A percentile compares a stretch with the other conserved stretches of the same genome.
These are phyloP conservation scores for Ceratocystis destructans DNA, from an alignment of 2,329 filamentous ascomycete species.

Conservation along the genomic window DNA sequence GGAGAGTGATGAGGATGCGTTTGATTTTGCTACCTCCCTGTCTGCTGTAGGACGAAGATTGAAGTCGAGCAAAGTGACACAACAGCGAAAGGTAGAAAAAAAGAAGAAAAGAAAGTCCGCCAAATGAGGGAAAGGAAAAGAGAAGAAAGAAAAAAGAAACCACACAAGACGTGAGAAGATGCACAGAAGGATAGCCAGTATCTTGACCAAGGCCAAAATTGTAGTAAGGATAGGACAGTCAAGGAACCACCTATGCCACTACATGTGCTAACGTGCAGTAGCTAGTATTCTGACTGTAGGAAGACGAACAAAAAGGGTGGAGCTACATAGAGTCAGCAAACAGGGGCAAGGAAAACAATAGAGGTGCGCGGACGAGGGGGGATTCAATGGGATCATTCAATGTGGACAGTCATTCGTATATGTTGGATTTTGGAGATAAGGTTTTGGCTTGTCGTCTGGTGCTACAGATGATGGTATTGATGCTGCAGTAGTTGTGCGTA, in stretches of 20 bases:
- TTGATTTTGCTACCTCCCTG: background rate
- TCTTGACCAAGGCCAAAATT: background rate
- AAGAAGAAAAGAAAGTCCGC: background rate
- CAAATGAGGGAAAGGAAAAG: background rate
- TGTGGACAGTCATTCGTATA: background rate
- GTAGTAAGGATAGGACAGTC: background rate
- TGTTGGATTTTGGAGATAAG: background rate
- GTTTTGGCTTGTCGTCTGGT: background rate
- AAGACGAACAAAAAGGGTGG: background rate
- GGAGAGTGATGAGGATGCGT: background rate
- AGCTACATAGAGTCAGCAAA: background rate
- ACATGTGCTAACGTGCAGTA: background rate
- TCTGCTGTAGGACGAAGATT: background rate
- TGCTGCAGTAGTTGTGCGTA: background rate
- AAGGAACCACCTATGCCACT: conserved; percentile 2
- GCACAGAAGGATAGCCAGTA: background rate
- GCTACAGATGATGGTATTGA: background rate
- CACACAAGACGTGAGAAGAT: background rate
- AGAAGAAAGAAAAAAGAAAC: background rate
- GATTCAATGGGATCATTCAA: background rate
- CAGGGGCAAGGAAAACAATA: background rate
- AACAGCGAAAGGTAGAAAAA: background rate
- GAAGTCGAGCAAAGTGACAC: background rate
- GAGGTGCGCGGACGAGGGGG: background rate
- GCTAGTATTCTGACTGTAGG: background rate